phyloP scores from a whole-genome alignment of 2,329 filamentous ascomycete species.

The Aspergillus glaucus region DNA sequence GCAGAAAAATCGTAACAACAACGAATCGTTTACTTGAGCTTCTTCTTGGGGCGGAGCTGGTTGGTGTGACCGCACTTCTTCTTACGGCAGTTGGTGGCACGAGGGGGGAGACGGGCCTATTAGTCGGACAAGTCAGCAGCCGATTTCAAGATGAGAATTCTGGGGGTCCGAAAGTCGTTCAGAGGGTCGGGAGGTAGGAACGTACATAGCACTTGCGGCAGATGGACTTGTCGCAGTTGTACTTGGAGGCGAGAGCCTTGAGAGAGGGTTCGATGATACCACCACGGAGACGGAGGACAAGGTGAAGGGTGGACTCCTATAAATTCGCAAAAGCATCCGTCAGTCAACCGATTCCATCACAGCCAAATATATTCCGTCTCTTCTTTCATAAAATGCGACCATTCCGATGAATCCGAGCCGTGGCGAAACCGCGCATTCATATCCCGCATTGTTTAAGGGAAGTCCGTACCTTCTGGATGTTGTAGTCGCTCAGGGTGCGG shows the following conservation, averaged over 20 bases:
- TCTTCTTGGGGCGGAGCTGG: slow-evolving; percentile 99
- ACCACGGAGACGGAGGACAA: slow-evolving; percentile 97
- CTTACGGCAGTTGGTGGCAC: slow-evolving; percentile 99
- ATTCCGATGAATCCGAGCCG: neutral
- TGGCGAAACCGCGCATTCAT: neutral
- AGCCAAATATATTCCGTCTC: neutral
- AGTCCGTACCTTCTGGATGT: slow-evolving; percentile 88
- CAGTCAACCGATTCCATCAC: slow-evolving; percentile 19
- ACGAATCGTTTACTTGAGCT: slow-evolving; percentile 70
- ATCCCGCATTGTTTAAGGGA: neutral
- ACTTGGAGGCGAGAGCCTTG: slow-evolving; percentile 97
- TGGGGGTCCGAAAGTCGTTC: neutral
- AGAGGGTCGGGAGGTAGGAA: slow-evolving; percentile 21
- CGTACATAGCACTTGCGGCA: slow-evolving; percentile 99
- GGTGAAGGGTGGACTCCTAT: slow-evolving; percentile 94
- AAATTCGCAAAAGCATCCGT: slow-evolving; percentile 19
- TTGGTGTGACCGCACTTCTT: slow-evolving; percentile 99
- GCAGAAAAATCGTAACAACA: slow-evolving; percentile 43
- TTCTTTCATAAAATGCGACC: neutral
- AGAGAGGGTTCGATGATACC: slow-evolving; percentile 99
- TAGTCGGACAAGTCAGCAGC: neutral
- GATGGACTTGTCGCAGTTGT: slow-evolving; percentile 99
- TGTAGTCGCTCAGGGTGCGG: slow-evolving; percentile 94
- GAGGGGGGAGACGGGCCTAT: slow-evolving; percentile 78
- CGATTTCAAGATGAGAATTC: neutral